phyloP scores from a whole-genome alignment of 164 flowering plant genomes.

The Malania oleifera region DNA sequence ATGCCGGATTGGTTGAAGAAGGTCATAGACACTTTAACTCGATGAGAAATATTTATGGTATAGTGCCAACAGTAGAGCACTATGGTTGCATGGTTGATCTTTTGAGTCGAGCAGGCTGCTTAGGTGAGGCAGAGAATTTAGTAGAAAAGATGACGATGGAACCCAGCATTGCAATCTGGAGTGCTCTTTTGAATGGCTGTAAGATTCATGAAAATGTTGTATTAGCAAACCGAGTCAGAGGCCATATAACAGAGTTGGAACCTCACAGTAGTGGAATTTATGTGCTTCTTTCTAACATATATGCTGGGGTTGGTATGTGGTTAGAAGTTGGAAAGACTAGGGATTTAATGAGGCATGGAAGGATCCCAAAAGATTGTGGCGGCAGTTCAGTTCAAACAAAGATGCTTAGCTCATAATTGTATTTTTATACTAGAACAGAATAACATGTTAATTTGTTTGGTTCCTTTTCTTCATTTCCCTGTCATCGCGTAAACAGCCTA shows the following conservation, averaged over 20 bases:
- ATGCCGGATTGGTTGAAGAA: no score
- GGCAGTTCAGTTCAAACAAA: conserved; percentile 12
- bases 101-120: no score
- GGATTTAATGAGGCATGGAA: not conserved
- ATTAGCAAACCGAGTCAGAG: conserved; percentile 13
- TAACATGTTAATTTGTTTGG: no score
- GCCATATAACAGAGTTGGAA: conserved; percentile 4
- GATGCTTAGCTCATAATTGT: not conserved
- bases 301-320: conserved; percentile 17
- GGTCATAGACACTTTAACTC: no score
- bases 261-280: conserved; percentile 15
- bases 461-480: no score
- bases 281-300: conserved; percentile 22
- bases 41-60: no score
- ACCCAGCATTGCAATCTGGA: conserved; percentile 14
- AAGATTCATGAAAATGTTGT: conserved; percentile 14
- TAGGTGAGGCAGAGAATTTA: conserved; percentile 1
- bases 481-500: no score
- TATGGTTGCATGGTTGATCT: no score
- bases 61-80: no score
- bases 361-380: conserved; percentile 2
- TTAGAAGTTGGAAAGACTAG: conserved; percentile 10
- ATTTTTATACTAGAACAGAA: no score
- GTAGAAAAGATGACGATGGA: conserved; percentile 12
- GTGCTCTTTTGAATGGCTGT: conserved; percentile 22